These are phyloP conservation scores for Tripterygium wilfordii DNA, from an alignment of 177 flowering plant genomes.

Conservation along the genomic window DNA sequence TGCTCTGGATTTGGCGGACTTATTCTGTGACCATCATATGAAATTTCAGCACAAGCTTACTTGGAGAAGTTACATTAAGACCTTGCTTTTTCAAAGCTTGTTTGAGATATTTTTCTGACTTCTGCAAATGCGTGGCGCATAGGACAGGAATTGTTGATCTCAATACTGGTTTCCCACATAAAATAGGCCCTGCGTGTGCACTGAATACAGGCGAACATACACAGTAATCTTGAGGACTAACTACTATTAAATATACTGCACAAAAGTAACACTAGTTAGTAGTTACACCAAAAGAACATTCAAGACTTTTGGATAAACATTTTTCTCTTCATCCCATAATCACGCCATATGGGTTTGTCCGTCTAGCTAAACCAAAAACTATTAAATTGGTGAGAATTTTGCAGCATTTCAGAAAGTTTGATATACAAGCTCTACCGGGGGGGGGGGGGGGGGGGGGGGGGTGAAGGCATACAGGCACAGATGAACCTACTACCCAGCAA, in stretches of 20 bases:
- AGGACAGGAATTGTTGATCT: slow-evolving; percentile 61
- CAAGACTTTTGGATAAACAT: no score
- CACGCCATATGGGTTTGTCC: no score
- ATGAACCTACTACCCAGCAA: no score
- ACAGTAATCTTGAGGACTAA: background rate
- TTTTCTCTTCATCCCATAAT: no score
- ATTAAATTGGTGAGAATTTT: no score
- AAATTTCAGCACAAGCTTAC: slow-evolving; percentile 66
- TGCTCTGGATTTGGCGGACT: slow-evolving; percentile 67
- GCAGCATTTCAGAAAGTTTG: no score
- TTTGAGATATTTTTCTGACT: slow-evolving; percentile 54
- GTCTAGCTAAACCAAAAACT: no score
- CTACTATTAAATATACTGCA: background rate
- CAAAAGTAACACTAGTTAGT: background rate
- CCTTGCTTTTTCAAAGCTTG: slow-evolving; percentile 83
- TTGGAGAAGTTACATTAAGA: slow-evolving; percentile 52
- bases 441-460: no score
- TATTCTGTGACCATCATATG: slow-evolving; percentile 72
- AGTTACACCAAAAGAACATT: no score
- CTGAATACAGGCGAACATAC: slow-evolving; percentile 22
- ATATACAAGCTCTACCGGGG: no score
- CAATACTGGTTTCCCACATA: slow-evolving; percentile 75
- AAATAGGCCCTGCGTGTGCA: slow-evolving; percentile 51
- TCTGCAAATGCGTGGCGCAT: slow-evolving; percentile 62
- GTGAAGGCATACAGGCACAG: no score